phyloP scores from a whole-genome alignment of 2,329 filamentous ascomycete genomes.

The Aspergillus flavus region DNA sequence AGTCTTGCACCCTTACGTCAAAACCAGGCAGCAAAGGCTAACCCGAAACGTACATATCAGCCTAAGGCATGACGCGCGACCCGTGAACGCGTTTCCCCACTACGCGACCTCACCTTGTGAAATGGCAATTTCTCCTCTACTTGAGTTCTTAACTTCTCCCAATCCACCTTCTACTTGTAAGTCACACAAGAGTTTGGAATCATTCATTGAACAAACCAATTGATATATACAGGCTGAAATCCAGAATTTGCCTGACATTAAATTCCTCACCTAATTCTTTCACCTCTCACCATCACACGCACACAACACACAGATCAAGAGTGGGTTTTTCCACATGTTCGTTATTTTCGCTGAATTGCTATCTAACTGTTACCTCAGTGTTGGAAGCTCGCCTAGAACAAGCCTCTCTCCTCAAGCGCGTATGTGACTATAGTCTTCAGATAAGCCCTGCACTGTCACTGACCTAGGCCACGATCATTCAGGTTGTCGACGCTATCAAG shows the following conservation, averaged over 20 bases:
- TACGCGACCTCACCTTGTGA: constrained; percentile 26
- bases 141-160: constrained; percentile 4
- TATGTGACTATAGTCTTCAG: constrained; percentile 43
- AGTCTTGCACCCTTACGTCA: constrained; percentile 18
- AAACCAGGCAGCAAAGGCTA: constrained; percentile 21
- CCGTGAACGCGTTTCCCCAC: constrained; percentile 31
- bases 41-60: constrained; percentile 34
- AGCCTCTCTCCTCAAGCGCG: constrained; percentile 93
- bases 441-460: not conserved
- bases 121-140: constrained; percentile 21
- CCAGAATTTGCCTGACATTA: not conserved
- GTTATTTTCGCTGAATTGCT: not conserved
- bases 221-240: not conserved
- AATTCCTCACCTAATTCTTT: not conserved
- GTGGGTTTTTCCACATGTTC: constrained; percentile 26
- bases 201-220: not conserved
- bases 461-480: constrained; percentile 16
- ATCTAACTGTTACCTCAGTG: constrained; percentile 55
- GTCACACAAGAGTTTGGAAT: not conserved
- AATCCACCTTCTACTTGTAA: constrained; percentile 7
- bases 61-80: constrained; percentile 33
- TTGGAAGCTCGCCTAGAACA: constrained; percentile 97
- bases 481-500: constrained; percentile 99
- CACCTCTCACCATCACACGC: constrained; percentile 18
- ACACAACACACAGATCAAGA: constrained; percentile 28